phyloP scores from a whole-genome alignment of 805 yeast species.

The Danielia reshetovae region DNA sequence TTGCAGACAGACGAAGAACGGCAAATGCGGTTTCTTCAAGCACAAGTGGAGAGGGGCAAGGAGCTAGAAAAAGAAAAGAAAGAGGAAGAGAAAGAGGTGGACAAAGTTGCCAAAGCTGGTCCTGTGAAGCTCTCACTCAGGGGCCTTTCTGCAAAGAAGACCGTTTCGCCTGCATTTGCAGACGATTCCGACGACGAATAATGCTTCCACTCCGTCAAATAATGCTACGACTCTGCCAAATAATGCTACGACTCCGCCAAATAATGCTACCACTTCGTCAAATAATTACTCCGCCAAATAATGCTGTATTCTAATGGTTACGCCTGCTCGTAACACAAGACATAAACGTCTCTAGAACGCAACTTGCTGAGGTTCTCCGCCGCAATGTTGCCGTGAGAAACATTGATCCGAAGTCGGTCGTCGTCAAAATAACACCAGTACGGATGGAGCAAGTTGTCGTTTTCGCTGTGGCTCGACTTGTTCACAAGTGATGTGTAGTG shows the following conservation, averaged over 20 bases:
- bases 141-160: slow-evolving; percentile 9
- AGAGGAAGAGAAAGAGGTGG: neutral
- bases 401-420: slow-evolving; percentile 47
- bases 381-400: slow-evolving; percentile 45
- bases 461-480: slow-evolving; percentile 24
- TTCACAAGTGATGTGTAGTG: slow-evolving; percentile 71
- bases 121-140: slow-evolving; percentile 12
- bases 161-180: slow-evolving; percentile 4
- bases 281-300: too few relatives aligned
- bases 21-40: slow-evolving; percentile 10
- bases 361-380: slow-evolving; percentile 24
- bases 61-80: slow-evolving; percentile 1
- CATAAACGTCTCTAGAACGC: slow-evolving; percentile 61
- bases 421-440: slow-evolving; percentile 78
- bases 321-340: slow-evolving; percentile 57
- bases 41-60: slow-evolving; percentile 13
- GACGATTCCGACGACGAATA: slow-evolving; percentile 6
- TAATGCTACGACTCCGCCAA: too few relatives aligned
- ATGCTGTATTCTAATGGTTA: neutral
- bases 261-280: too few relatives aligned
- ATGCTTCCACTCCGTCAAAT: neutral
- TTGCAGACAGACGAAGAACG: slow-evolving; percentile 15
- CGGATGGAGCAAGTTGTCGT: slow-evolving; percentile 34
- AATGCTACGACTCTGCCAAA: too few relatives aligned
- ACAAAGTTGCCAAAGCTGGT: neutral